A percentile compares a stretch with the other conserved stretches of the same genome.
These are phyloP conservation scores for Rhizopogon salebrosus DNA, from an alignment of 768 basidiomycete species.

Conservation along the genomic window DNA sequence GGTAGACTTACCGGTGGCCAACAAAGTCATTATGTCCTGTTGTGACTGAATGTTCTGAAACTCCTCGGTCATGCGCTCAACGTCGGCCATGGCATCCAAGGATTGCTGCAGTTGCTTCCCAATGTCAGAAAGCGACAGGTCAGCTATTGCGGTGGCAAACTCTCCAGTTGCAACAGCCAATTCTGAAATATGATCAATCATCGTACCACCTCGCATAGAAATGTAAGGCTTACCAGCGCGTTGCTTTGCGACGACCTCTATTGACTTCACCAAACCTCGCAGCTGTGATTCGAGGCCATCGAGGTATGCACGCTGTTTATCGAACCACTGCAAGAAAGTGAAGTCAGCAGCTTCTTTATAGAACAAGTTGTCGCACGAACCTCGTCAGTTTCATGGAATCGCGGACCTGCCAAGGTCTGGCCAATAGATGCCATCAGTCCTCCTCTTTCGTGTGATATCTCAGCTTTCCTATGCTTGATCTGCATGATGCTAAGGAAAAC, in stretches of 20 bases:
- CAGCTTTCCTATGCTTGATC: constrained; percentile 87
- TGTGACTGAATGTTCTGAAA: constrained; percentile 69
- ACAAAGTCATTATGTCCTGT: constrained; percentile 75
- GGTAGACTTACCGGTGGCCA: constrained; percentile 57
- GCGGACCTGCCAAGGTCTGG: constrained; percentile 68
- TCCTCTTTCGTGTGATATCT: constrained; percentile 69
- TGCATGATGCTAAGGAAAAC: constrained; percentile 21
- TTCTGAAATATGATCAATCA: constrained; percentile 37
- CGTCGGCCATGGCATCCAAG: constrained; percentile 64
- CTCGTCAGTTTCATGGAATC: constrained; percentile 88
- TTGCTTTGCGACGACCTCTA: constrained; percentile 81
- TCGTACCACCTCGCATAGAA: background rate
- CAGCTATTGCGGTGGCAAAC: constrained; percentile 66
- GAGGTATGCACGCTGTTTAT: constrained; percentile 76
- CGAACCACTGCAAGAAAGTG: constrained; percentile 75
- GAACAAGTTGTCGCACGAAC: constrained; percentile 29
- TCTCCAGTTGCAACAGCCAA: constrained; percentile 68
- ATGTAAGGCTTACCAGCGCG: constrained; percentile 51
- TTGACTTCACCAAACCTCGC: constrained; percentile 78
- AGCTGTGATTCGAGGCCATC: constrained; percentile 90
- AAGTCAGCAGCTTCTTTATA: background rate
- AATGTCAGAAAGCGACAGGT: constrained; percentile 73
- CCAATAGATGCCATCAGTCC: constrained; percentile 84
- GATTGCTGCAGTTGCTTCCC: constrained; percentile 68
- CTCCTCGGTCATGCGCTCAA: constrained; percentile 72